Evolutionary conservation across 768 basidiomycete genomes (phyloP).

Genomic region (Kwoniella pini): DNA sequence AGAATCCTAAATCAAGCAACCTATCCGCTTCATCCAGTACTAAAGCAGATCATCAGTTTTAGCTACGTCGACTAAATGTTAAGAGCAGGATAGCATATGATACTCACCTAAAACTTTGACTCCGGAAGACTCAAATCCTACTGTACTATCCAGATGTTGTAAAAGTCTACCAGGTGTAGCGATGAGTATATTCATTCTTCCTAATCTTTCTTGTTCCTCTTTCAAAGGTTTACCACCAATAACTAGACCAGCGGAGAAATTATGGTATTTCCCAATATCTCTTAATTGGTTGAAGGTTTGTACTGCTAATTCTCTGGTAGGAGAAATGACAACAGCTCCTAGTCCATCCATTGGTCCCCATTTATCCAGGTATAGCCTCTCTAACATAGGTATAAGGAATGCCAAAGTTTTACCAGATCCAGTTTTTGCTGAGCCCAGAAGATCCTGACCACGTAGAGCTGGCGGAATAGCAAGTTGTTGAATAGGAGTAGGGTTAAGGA

Average conservation of each 20-base stretch:
- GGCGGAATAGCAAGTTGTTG: constrained; percentile 65
- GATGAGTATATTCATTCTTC: constrained; percentile 97
- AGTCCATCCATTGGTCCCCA: constrained; percentile 75
- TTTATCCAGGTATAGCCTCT: constrained; percentile 65
- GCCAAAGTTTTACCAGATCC: constrained; percentile 76
- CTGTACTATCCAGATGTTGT: constrained; percentile 98
- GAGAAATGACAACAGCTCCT: constrained; percentile 89
- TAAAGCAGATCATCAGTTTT: constrained; percentile 45
- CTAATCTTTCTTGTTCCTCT: constrained; percentile 82
- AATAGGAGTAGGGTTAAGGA: constrained; percentile 82
- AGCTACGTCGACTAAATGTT: background rate
- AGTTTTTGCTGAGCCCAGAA: constrained; percentile 69
- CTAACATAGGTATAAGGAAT: constrained; percentile 69
- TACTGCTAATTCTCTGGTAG: constrained; percentile 90
- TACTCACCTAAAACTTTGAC: constrained; percentile 82
- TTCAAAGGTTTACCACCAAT: constrained; percentile 96
- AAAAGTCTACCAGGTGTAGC: constrained; percentile 92
- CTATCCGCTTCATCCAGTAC: constrained; percentile 97
- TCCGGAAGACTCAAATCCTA: constrained; percentile 87
- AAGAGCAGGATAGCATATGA: background rate
- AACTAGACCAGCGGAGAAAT: constrained; percentile 89
- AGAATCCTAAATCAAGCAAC: constrained; percentile 94
- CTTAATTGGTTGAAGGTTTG: constrained; percentile 96
- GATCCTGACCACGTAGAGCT: constrained; percentile 65
- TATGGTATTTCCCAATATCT: constrained; percentile 87